Evolutionary conservation across 1,284 basidiomycete genomes (phyloP).

Genomic region (Ceratobasidium sp.): DNA sequence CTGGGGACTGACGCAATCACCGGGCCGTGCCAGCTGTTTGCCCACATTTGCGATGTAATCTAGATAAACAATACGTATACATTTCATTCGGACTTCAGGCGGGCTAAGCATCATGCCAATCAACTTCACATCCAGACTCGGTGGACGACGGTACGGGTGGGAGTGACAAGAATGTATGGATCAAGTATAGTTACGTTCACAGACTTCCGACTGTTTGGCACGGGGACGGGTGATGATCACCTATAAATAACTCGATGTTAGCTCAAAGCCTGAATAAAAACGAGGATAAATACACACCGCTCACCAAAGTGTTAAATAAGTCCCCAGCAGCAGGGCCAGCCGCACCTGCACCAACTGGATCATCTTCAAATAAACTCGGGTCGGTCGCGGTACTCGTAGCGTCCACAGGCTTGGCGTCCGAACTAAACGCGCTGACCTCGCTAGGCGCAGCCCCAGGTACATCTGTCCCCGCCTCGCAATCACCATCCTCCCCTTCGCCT

Average conservation of each 20-base stretch:
- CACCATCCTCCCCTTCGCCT: conserved; percentile 61
- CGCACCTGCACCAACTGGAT: conserved; percentile 66
- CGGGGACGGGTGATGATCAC: conserved; percentile 45
- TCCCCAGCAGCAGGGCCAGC: conserved; percentile 71
- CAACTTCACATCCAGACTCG: no score
- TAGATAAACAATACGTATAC: no score
- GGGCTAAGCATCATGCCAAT: no score
- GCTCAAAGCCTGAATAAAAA: neutral
- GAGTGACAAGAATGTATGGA: conserved; percentile 75
- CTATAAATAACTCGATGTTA: conserved; percentile 36
- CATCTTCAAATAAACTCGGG: conserved; percentile 90
- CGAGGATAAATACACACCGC: conserved; percentile 43
- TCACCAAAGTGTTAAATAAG: conserved; percentile 88
- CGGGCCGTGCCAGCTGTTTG: no score
- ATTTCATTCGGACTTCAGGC: no score
- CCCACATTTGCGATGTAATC: no score
- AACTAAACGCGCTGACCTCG: conserved; percentile 72
- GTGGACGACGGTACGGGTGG: no score
- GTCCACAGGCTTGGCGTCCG: conserved; percentile 71
- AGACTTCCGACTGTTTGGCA: no score
- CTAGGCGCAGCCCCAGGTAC: conserved; percentile 71
- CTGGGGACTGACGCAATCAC: no score
- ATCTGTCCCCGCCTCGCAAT: conserved; percentile 54
- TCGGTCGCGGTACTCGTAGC: conserved; percentile 77
- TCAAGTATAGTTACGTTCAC: no score